Conservation (phyloP, 805 yeast species). For the Nakazawaea wickerhamii region DNA sequence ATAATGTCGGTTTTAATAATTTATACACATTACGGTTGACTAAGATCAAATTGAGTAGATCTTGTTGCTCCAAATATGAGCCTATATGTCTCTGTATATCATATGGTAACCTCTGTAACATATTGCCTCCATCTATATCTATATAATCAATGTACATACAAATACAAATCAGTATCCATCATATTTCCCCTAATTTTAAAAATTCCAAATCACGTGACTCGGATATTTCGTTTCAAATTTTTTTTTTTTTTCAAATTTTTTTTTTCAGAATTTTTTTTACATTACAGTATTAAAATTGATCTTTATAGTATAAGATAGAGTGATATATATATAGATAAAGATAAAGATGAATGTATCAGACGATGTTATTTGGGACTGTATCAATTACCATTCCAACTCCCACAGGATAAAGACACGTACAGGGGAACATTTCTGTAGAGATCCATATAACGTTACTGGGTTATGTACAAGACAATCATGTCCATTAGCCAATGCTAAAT, state of each 20-base stretch:
- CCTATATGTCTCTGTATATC: not conserved
- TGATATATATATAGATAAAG: too few relatives aligned
- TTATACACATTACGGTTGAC: not conserved
- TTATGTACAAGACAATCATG: constrained; percentile 90
- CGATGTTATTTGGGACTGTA: constrained; percentile 95
- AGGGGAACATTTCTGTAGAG: constrained; percentile 89
- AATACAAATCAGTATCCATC: too few relatives aligned
- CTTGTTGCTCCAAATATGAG: not conserved
- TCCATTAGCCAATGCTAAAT: constrained; percentile 90
- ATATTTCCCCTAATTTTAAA: too few relatives aligned
- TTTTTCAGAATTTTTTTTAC: too few relatives aligned
- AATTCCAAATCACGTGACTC: too few relatives aligned
- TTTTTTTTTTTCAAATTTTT: too few relatives aligned
- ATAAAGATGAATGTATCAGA: constrained; percentile 10
- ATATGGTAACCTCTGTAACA: not conserved
- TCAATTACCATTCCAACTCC: constrained; percentile 93
- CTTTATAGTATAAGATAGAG: too few relatives aligned
- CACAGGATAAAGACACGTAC: constrained; percentile 86
- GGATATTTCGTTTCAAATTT: too few relatives aligned
- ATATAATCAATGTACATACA: not conserved
- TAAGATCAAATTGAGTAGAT: not conserved
- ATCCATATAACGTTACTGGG: constrained; percentile 94
- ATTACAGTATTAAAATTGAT: too few relatives aligned
- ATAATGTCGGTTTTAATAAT: not conserved
- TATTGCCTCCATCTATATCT: not conserved